These are phyloP conservation scores for Leccinum ochraceum DNA, from an alignment of 768 basidiomycete genomes.

Conservation along the genomic window DNA sequence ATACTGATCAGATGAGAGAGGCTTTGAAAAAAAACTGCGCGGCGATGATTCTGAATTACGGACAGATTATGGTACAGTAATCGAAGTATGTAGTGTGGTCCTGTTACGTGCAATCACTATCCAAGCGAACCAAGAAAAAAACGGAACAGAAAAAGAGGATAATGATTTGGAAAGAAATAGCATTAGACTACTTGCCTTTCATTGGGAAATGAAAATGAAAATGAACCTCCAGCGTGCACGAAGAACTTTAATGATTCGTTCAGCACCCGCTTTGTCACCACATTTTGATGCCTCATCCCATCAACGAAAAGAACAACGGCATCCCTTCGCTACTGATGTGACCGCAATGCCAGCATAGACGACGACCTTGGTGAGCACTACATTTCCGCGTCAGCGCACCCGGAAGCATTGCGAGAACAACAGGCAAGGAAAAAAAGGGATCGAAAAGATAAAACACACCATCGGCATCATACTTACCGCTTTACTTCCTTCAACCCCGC, in stretches of 20 bases:
- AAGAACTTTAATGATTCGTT: neutral
- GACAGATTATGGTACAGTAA: too few species aligned
- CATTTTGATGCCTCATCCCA: conserved; percentile 65
- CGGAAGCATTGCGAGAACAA: neutral
- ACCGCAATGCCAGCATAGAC: conserved; percentile 88
- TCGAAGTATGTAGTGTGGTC: too few species aligned
- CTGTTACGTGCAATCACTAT: neutral
- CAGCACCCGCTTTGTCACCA: conserved; percentile 24
- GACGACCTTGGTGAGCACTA: conserved; percentile 87
- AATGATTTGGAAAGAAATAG: neutral
- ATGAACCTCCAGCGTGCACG: neutral
- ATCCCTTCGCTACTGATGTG: conserved; percentile 56
- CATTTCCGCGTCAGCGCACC: conserved; percentile 2
- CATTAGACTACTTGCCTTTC: neutral
- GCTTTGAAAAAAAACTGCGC: too few species aligned
- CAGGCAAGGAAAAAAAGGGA: neutral
- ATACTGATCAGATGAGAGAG: too few species aligned
- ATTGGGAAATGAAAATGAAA: too few species aligned
- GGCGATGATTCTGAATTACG: too few species aligned
- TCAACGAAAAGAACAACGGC: conserved; percentile 65
- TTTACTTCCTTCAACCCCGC: conserved; percentile 40
- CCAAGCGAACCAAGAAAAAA: neutral
- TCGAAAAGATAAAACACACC: conserved; percentile 46
- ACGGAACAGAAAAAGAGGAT: neutral
- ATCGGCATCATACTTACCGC: conserved; percentile 76